Evolutionary conservation across 768 basidiomycete species (phyloP).

Genomic region (Macrolepiota fuliginosa): DNA sequence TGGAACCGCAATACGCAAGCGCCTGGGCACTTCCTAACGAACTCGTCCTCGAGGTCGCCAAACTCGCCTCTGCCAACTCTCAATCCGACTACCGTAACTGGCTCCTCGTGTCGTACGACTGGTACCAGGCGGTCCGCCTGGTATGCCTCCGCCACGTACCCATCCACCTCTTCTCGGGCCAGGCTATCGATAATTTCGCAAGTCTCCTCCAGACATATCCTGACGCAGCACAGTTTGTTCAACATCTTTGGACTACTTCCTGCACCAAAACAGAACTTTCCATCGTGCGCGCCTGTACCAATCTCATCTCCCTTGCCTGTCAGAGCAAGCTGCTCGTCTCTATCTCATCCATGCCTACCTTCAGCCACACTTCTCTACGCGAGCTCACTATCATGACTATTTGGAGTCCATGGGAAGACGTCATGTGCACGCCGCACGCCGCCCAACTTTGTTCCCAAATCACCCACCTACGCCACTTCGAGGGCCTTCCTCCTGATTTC

Average conservation of each 20-base stretch:
- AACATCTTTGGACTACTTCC: conserved; percentile 11
- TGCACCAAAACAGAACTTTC: neutral
- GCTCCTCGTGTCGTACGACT: conserved; percentile 9
- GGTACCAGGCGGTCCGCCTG: conserved; percentile 1
- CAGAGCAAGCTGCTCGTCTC: conserved; percentile 1
- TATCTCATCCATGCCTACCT: conserved; percentile 7
- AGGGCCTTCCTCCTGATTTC: conserved; percentile 11
- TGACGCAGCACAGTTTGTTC: neutral
- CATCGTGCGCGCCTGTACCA: conserved; percentile 11
- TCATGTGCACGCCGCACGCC: conserved; percentile 5
- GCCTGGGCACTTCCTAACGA: conserved; percentile 13
- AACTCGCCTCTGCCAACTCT: conserved; percentile 3
- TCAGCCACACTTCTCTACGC: conserved; percentile 6
- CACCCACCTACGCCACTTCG: conserved; percentile 10
- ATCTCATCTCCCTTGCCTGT: conserved; percentile 9
- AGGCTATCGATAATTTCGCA: neutral
- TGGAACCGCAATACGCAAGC: neutral
- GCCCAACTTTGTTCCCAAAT: conserved; percentile 10
- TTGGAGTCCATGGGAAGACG: conserved; percentile 11
- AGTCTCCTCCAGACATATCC: neutral
- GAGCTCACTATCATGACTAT: conserved; percentile 13
- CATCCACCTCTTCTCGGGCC: conserved; percentile 8
- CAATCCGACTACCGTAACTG: conserved; percentile 6
- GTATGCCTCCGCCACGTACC: conserved; percentile 11
- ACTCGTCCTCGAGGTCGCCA: conserved; percentile 11